Conservation (phyloP, 805 yeast genomes). For the Nakazawaea wickerhamii region DNA sequence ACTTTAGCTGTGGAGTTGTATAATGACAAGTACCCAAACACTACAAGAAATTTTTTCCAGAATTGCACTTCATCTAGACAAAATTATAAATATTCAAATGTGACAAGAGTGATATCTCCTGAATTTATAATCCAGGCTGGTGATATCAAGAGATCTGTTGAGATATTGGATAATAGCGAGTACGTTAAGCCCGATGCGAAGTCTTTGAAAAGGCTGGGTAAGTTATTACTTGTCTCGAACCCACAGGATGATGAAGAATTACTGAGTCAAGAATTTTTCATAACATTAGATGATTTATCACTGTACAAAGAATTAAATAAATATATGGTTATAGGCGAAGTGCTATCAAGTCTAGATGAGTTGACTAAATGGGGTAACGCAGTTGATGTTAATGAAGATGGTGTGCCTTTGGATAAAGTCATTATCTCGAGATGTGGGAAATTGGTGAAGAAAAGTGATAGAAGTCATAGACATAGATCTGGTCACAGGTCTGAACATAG, state of each 20-base stretch:
- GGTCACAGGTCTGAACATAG: not conserved
- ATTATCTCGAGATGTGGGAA: conserved; percentile 22
- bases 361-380: conserved; percentile 16
- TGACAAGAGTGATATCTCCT: conserved; percentile 24
- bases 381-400: conserved; percentile 17
- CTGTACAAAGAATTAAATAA: conserved; percentile 13
- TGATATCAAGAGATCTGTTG: conserved; percentile 1
- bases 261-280: conserved; percentile 20
- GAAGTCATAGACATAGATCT: not conserved
- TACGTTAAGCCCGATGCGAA: conserved; percentile 1
- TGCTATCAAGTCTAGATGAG: conserved; percentile 11
- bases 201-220: not conserved
- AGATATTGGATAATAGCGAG: conserved; percentile 5
- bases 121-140: conserved; percentile 25
- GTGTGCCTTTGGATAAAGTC: conserved; percentile 16
- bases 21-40: conserved; percentile 14
- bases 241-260: conserved; percentile 13
- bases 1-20: conserved; percentile 14
- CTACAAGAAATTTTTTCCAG: conserved; percentile 14
- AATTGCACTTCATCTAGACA: conserved; percentile 15
- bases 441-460: conserved; percentile 9
- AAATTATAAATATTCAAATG: conserved; percentile 17
- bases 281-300: conserved; percentile 18
- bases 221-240: not conserved
- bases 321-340: conserved; percentile 22